These are phyloP conservation scores for Populus hybrid DNA, from an alignment of 441 rosid species.

Conservation along the genomic window DNA sequence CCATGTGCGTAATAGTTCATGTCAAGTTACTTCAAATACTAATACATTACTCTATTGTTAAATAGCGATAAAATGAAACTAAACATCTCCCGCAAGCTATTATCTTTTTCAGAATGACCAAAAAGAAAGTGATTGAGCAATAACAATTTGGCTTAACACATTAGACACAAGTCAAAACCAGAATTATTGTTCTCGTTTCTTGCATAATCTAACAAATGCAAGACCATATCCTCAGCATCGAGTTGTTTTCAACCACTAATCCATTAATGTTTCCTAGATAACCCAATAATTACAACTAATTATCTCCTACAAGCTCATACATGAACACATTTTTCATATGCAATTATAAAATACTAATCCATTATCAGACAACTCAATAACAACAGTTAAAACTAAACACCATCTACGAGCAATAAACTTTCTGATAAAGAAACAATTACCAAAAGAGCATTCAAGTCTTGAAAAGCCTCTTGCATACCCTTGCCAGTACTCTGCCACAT, in stretches of 20 bases:
- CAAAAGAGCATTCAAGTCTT: slow-evolving; percentile 89
- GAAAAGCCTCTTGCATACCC: slow-evolving; percentile 92
- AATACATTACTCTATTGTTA: background rate
- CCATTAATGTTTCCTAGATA: background rate
- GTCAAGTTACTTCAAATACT: background rate
- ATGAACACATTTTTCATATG: background rate
- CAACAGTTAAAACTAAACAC: background rate
- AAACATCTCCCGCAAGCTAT: background rate
- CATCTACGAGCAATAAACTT: background rate
- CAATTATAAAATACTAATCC: background rate
- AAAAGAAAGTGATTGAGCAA: background rate
- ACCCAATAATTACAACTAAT: background rate
- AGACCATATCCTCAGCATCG: background rate
- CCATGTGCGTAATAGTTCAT: background rate
- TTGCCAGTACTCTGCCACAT: slow-evolving; percentile 90
- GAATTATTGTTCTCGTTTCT: background rate
- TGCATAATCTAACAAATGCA: background rate
- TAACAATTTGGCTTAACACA: background rate
- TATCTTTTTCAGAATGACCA: background rate
- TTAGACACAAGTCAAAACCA: background rate
- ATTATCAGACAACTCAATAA: background rate
- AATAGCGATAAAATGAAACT: background rate
- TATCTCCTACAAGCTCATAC: background rate
- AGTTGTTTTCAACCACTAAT: background rate
- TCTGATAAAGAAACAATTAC: slow-evolving; percentile 16